Evolutionary conservation across 352 stramenopile genomes (phyloP).

Genomic region (Albugo candida): DNA sequence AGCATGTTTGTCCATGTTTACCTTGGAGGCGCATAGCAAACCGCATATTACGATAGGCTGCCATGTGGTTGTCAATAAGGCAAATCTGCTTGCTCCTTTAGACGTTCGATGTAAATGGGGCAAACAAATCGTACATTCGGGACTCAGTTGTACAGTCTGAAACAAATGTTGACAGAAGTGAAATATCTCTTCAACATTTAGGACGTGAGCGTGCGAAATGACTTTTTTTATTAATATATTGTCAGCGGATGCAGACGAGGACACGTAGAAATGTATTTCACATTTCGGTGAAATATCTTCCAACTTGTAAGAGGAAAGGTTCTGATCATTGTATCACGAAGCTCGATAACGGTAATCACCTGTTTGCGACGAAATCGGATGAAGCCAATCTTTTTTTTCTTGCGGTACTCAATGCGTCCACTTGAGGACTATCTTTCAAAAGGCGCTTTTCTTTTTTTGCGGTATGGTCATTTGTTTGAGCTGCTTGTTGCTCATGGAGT

Average conservation of each 20-base stretch:
- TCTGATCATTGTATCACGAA: background rate
- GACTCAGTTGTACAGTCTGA: constrained; percentile 91
- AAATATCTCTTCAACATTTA: constrained; percentile 83
- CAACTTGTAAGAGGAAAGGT: constrained; percentile 22
- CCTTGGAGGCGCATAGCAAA: constrained; percentile 95
- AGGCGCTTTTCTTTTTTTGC: background rate
- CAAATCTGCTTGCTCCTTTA: constrained; percentile 94
- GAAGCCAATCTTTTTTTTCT: background rate
- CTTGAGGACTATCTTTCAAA: background rate
- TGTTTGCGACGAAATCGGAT: constrained; percentile 1
- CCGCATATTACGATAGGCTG: constrained; percentile 95
- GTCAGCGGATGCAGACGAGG: constrained; percentile 54
- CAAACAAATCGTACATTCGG: constrained; percentile 97
- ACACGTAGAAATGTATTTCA: constrained; percentile 74
- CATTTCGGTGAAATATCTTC: constrained; percentile 57
- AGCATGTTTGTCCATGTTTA: constrained; percentile 4
- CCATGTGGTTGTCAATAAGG: constrained; percentile 87
- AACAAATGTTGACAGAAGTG: constrained; percentile 89
- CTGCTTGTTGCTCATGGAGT: constrained; percentile 23
- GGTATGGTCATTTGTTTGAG: background rate
- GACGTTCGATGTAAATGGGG: constrained; percentile 97
- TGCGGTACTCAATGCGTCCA: background rate
- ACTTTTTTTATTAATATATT: constrained; percentile 73
- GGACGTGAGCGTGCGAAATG: constrained; percentile 55
- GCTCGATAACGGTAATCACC: background rate